phyloP scores from a whole-genome alignment of 257 asterid species.

The Solanum tarijense region DNA sequence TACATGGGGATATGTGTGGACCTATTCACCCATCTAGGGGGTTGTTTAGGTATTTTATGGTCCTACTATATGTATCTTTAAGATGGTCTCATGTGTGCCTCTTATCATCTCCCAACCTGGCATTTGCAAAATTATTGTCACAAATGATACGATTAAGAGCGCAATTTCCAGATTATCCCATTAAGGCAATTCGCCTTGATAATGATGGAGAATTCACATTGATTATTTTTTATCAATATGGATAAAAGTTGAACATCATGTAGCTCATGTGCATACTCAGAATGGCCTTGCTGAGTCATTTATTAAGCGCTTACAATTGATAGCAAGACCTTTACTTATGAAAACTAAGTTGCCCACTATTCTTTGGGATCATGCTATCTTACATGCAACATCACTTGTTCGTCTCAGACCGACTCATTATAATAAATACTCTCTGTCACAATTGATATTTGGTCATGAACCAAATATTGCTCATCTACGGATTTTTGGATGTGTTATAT shows the following conservation, averaged over 20 bases:
- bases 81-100: no score
- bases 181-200: no score
- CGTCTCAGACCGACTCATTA: not conserved
- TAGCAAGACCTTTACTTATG: not conserved
- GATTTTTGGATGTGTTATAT: no score
- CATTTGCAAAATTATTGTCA: not conserved
- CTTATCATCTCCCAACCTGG: no score
- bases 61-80: no score
- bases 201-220: no score
- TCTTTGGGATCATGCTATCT: not conserved
- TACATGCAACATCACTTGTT: not conserved
- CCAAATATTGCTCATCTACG: no score
- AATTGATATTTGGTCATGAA: no score
- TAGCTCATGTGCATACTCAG: not conserved
- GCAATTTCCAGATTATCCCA: not conserved
- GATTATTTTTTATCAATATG: no score
- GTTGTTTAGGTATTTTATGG: no score
- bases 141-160: not conserved
- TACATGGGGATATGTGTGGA: not conserved
- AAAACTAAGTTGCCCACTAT: not conserved
- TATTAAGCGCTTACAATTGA: not conserved
- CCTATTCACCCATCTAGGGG: no score
- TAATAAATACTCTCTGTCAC: not conserved
- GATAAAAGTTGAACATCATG: no score
- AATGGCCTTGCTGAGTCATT: not conserved